Evolutionary conservation across 2,329 filamentous ascomycete genomes (phyloP), one percentile per base, ranked within the genome.

Genomic region (Aspergillus thermomutatus): DNA sequence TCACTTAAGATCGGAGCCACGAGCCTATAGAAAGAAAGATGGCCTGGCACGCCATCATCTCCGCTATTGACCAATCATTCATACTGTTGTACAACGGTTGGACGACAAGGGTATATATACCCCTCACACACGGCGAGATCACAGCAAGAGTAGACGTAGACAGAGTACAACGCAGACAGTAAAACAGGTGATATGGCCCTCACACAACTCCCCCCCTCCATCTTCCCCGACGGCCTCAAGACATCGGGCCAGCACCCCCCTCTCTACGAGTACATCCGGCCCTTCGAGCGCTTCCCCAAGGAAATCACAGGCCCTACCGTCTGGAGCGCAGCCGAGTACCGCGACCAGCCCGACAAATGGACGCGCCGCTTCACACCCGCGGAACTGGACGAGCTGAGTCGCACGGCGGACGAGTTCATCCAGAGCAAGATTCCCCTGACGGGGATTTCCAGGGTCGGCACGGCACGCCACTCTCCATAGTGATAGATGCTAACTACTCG

Each of bases 171-270:
- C n/a, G 10, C 49, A 23, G 23, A 28, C 6, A 34, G 11, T 27
- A 40, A 3, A 34, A 7, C 3, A 50, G 26, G 25, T 8, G n/a
- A 23, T 6, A 50, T 50, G 49, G 73, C 74, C 25, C 67, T 77
- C 31, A 75, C 74, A 17, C 75, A 78, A 60, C 61, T 72, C 3
- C 70, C 76, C 11, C 63, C 67, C 59, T 66, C 70, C 54, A 69
- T 76, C 63, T 88, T 87, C 69, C 86, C 85, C 9, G 85, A 88
- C 66, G 85, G 86, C 9, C 78, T 87, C 65, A 87, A 84, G 67
- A 88, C 86, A 21, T 83, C 87, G 0, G 90, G 90, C 41, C 90
- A 93, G 70, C 87, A 90, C 64, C 79, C 83, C 25, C 90, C 90
- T 1, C 72, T 89, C 34, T 87, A 87, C 68, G 79, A 86, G 31